Evolutionary conservation across 2,329 filamentous ascomycete genomes (phyloP).

Genomic region (Venturia nashicola): DNA sequence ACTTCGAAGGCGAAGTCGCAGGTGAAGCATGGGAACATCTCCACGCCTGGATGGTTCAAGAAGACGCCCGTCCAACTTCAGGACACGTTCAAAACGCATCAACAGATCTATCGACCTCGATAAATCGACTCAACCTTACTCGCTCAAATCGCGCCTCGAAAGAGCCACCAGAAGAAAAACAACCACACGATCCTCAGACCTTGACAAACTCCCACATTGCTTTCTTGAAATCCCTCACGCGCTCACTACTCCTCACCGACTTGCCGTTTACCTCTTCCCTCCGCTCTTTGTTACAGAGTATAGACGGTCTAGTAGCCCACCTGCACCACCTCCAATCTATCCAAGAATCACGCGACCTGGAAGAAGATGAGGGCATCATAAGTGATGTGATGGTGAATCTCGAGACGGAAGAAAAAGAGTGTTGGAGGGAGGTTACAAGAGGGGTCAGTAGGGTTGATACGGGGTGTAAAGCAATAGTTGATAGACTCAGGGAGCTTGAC

Average conservation of each 20-base stretch:
- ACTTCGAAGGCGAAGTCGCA: conserved; percentile 83
- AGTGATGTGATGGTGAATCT: conserved; percentile 35
- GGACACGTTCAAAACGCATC: background rate
- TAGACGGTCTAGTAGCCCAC: conserved; percentile 72
- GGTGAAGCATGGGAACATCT: conserved; percentile 72
- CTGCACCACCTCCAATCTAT: conserved; percentile 63
- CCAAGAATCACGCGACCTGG: conserved; percentile 68
- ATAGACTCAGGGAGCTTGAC: conserved; percentile 49
- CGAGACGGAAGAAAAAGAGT: conserved; percentile 55
- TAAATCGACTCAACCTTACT: background rate
- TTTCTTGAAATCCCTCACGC: conserved; percentile 59
- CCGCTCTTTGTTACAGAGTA: conserved; percentile 54
- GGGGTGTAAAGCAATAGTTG: conserved; percentile 51
- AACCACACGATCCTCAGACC: conserved; percentile 68
- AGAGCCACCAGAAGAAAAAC: background rate
- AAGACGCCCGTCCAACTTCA: background rate
- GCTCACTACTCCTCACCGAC: conserved; percentile 55
- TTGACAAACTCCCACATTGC: conserved; percentile 66
- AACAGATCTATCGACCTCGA: background rate
- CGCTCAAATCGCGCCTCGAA: background rate
- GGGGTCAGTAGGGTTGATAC: conserved; percentile 53
- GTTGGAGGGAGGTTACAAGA: conserved; percentile 46
- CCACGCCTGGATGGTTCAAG: conserved; percentile 45
- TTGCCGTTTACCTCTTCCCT: conserved; percentile 50
- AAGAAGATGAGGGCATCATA: conserved; percentile 69